Conservation (phyloP, 2,329 filamentous ascomycete species). For the Anisogramma anomala region DNA sequence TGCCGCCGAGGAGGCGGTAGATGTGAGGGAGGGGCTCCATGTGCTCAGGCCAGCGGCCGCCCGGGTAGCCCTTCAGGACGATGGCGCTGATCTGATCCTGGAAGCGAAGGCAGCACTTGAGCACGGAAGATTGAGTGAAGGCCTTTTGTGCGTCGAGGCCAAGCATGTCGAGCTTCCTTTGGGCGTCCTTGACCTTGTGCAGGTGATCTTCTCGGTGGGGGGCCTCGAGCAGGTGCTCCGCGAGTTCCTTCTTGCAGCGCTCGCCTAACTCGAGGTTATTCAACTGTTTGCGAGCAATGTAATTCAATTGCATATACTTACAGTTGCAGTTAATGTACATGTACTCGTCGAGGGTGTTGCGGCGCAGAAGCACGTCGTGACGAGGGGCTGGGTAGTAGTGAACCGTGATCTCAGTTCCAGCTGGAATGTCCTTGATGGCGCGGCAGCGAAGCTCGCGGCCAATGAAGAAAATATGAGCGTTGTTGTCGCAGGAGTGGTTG, state of each 20-base stretch:
- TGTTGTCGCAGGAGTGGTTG: slow-evolving; percentile 28
- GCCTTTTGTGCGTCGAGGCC: slow-evolving; percentile 7
- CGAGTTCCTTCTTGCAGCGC: slow-evolving; percentile 20
- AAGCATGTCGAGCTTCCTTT: slow-evolving; percentile 15
- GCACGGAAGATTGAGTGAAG: slow-evolving; percentile 9
- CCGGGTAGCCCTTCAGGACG: slow-evolving; percentile 12
- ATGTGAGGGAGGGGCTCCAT: slow-evolving; percentile 21
- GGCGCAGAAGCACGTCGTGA: slow-evolving; percentile 18
- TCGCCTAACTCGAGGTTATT: slow-evolving; percentile 14
- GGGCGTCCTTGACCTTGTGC: slow-evolving; percentile 12
- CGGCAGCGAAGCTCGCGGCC: slow-evolving; percentile 22
- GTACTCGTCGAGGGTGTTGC: slow-evolving; percentile 15
- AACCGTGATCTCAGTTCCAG: slow-evolving; percentile 26
- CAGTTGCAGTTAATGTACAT: slow-evolving; percentile 22
- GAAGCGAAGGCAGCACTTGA: slow-evolving; percentile 13
- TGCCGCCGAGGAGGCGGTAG: slow-evolving; percentile 16
- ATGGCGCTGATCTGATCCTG: slow-evolving; percentile 16
- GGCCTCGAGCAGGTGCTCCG: slow-evolving; percentile 11
- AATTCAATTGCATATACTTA: slow-evolving; percentile 7
- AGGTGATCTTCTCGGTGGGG: slow-evolving; percentile 12
- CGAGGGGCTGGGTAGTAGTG: slow-evolving; percentile 20
- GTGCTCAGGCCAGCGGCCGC: slow-evolving; percentile 19
- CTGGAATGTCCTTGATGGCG: slow-evolving; percentile 21
- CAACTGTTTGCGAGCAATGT: not conserved
- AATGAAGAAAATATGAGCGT: slow-evolving; percentile 24